Evolutionary conservation across 2,329 filamentous ascomycete genomes (phyloP), one percentile per base, ranked within the genome.

Genomic region (Fusarium robinianum): DNA sequence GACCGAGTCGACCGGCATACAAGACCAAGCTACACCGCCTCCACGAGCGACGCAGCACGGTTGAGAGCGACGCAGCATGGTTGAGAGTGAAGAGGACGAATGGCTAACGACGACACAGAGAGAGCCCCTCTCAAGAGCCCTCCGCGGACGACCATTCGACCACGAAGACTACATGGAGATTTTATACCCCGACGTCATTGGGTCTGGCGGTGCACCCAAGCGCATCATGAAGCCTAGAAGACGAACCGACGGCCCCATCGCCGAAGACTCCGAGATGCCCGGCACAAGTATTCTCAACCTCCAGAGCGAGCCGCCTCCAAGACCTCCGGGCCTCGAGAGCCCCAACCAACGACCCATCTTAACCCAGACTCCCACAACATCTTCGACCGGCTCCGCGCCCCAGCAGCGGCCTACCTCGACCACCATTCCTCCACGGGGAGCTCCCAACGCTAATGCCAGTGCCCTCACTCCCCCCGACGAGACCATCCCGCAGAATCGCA

Each of bases 81-180:
- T 26, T 23, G 11, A n/a, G 5, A 16, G 17, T 15, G 22, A 19
- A 27, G 22, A 24, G 24, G 37, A 31, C 29, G 21, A 38, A 19
- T 45, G 38, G 51, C 57, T 62, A 31, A 61, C 53, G 32, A 18
- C 32, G 11, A 38, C 33, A 27, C 57, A 83, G 79, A 76, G 74
- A 66, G 79, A 83, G 56, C 79, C 79, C 2, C 67, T 81, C 15
- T 81, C 79, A 2, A 74, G 78, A 46, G 78, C 79, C 6, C 66
- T 83, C 5, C 73, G 77, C 40, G 78, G 78, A 21, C 71, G 79
- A 10, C 75, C 79, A 1, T 82, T 83, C 55, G 79, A 83, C 15
- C 77, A 83, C 57, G 78, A 82, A 59, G 74, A 80, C 24, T 82
- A 71, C 61, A 80, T 81, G 75, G 78, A 82, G 59, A 72, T 81